Evolutionary conservation across 192 early-diverging fungal genomes (phyloP).

Genomic region (Coemansia sp.): DNA sequence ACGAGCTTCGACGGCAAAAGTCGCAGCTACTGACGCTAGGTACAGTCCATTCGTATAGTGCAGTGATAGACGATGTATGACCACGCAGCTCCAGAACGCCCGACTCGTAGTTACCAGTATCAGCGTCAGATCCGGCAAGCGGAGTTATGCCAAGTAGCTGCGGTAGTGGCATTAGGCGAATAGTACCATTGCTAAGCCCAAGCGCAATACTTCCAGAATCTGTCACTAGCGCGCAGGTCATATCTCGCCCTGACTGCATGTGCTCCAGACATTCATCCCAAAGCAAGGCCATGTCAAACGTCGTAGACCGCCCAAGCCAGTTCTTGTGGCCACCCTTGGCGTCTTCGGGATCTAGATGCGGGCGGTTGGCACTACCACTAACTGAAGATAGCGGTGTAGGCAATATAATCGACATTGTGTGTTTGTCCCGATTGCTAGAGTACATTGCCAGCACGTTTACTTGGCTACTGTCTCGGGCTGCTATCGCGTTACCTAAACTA

Average conservation of each 20-base stretch:
- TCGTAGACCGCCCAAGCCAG: constrained; percentile 35
- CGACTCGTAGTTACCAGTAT: background rate
- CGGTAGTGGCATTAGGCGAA: constrained; percentile 29
- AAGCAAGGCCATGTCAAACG: constrained; percentile 26
- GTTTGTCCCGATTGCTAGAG: constrained; percentile 23
- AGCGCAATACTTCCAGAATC: constrained; percentile 22
- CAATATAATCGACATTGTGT: constrained; percentile 34
- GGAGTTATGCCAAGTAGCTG: constrained; percentile 9
- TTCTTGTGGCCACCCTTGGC: constrained; percentile 18
- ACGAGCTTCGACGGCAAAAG: constrained; percentile 5
- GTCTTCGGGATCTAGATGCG: constrained; percentile 24
- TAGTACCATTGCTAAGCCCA: constrained; percentile 26
- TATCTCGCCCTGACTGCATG: constrained; percentile 8
- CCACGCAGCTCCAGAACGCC: constrained; percentile 18
- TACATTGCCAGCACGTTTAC: constrained; percentile 30
- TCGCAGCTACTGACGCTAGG: background rate
- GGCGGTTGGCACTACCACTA: constrained; percentile 49
- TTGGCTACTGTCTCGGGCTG: background rate
- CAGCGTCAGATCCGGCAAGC: background rate
- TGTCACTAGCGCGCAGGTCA: constrained; percentile 25
- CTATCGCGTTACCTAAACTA: constrained; percentile 12
- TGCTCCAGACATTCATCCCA: constrained; percentile 37
- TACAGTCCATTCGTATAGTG: constrained; percentile 35
- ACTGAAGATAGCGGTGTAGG: constrained; percentile 46
- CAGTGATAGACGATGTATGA: constrained; percentile 30